Conservation (phyloP, 768 basidiomycete species). For the Tricholoma hemisulphureum region DNA sequence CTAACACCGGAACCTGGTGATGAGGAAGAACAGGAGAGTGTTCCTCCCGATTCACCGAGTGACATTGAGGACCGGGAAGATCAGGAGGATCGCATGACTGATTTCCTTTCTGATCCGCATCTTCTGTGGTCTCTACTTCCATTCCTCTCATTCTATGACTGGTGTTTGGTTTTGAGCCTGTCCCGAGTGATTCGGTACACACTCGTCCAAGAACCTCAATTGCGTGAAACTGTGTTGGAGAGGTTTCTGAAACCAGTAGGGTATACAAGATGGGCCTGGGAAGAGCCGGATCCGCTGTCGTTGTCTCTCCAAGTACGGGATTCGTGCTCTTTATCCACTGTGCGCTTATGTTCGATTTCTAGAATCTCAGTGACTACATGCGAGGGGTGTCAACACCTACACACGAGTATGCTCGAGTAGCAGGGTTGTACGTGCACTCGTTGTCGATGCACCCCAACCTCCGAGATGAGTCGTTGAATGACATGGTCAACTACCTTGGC, state of each 20-base stretch:
- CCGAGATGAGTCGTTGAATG: slow-evolving; percentile 34
- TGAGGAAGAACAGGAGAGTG: slow-evolving; percentile 28
- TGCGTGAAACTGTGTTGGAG: slow-evolving; percentile 68
- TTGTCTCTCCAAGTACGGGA: slow-evolving; percentile 59
- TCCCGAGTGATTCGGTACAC: slow-evolving; percentile 51
- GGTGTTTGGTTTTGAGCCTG: slow-evolving; percentile 58
- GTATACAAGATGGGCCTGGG: slow-evolving; percentile 65
- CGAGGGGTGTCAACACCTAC: slow-evolving; percentile 73
- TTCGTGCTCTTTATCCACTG: neutral
- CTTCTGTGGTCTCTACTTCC: slow-evolving; percentile 55
- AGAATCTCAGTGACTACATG: slow-evolving; percentile 83
- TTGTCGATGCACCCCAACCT: slow-evolving; percentile 35
- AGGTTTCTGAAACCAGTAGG: slow-evolving; percentile 70
- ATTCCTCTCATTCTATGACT: slow-evolving; percentile 71
- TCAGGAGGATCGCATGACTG: slow-evolving; percentile 36
- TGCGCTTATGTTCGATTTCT: slow-evolving; percentile 2
- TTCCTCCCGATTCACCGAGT: slow-evolving; percentile 35
- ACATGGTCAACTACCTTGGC: slow-evolving; percentile 50
- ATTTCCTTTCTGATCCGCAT: slow-evolving; percentile 51
- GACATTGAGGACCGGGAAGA: slow-evolving; percentile 19
- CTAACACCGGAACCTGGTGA: slow-evolving; percentile 12
- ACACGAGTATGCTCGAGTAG: slow-evolving; percentile 66
- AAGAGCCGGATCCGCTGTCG: slow-evolving; percentile 57
- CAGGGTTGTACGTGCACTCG: slow-evolving; percentile 56
- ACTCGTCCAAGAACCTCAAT: slow-evolving; percentile 46